phyloP scores from a whole-genome alignment of 148 eudicot species.

The Talinum fruticosum region DNA sequence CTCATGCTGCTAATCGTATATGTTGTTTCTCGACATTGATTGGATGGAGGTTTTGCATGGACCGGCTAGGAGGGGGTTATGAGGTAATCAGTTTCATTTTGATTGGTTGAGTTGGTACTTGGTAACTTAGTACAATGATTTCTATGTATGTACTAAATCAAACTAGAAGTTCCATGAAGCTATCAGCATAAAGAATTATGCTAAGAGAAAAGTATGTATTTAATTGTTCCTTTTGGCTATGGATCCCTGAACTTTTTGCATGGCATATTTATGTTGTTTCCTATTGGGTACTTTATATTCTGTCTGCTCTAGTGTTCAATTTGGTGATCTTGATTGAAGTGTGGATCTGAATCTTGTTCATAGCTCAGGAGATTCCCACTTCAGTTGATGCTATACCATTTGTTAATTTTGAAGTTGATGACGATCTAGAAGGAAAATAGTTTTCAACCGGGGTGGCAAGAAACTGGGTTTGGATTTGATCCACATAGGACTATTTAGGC shows the following conservation, averaged over 20 bases:
- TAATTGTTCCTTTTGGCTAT: not conserved
- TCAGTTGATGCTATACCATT: not conserved
- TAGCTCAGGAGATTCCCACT: not conserved
- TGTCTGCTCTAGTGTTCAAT: not conserved
- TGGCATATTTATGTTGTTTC: not conserved
- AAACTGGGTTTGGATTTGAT: not conserved
- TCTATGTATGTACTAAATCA: not conserved
- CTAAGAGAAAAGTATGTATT: too few relatives aligned
- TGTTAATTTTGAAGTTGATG: not conserved
- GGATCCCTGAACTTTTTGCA: not conserved
- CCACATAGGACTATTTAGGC: not conserved
- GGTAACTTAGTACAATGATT: not conserved
- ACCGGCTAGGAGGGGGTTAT: not conserved
- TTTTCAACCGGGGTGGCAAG: too few relatives aligned
- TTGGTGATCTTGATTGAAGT: too few relatives aligned
- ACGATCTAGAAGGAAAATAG: not conserved
- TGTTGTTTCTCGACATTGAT: not conserved
- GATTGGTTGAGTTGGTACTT: not conserved
- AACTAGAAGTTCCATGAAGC: not conserved
- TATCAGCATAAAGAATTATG: not conserved
- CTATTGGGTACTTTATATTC: too few relatives aligned
- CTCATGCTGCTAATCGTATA: not conserved
- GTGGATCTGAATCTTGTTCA: not conserved
- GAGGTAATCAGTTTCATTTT: not conserved
- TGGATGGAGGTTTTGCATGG: not conserved